Base-by-base conservation (phyloP, 2,329 filamentous ascomycete genomes). In the Paramyrothecium sp. region DNA sequence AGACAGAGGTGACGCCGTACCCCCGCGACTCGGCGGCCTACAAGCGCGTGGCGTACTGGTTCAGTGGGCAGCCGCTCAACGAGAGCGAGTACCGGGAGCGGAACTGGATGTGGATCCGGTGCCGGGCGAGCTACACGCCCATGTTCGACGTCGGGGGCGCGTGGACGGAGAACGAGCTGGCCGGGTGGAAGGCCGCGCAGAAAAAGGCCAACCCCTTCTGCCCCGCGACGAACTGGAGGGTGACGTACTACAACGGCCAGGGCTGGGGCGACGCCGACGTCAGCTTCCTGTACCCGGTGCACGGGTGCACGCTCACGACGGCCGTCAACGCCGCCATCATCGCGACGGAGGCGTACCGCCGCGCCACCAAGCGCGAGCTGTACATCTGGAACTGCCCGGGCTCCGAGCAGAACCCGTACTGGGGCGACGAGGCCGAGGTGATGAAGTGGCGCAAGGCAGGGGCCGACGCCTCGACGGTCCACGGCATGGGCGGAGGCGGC, bases 21-120 rank as follows among this genome's bases (percentile, higher is more conserved):
- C 38, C 38, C 7, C 13, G 13, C n/a, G 21, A 50, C 21, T 26
- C 22, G 13, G 8, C 20, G 21, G 47, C 47, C 17, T 50, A 50
- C 19, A 12, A 50, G 10, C 47, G 47, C 13, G 47, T 50, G 4
- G 13, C 17, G 7, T 12, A 26, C 19, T 50, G 47, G 47, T 50
- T 50, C 47, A 26, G 22, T n/a, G 47, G 47, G 21, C 20, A 21
- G 50, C 38, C 26, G 44, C 53, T 59, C 38, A 62, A 50, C 54
- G n/a, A 54, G n/a, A 46, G 44, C 2, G 54, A 65, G n/a, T 65
- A 65, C 59, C n/a, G 59, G 16, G 7, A 19, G 3, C 61, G 63
- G 49, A 62, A 62, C 51, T 59, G 56, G 47, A 63, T 60, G 54
- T 65, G 61, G 61, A 51, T 65, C 8, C 60, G 60, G 22, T 65